Conservation (phyloP, 2,329 filamentous ascomycete species). For the Verticillium nonalfalfae region DNA sequence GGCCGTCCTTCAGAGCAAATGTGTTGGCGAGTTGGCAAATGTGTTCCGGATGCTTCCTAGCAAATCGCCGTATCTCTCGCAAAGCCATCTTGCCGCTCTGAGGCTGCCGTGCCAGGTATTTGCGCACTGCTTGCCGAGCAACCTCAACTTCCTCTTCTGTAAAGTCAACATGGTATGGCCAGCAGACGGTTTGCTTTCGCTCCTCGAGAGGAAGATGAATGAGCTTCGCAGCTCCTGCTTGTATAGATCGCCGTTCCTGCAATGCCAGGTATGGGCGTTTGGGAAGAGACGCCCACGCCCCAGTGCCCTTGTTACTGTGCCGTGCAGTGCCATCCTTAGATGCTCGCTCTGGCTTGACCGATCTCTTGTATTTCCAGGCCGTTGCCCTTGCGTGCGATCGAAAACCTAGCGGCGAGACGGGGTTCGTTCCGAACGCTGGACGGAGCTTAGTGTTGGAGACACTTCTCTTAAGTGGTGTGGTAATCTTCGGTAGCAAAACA, state of each 20-base stretch:
- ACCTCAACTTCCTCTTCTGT: constrained; percentile 26
- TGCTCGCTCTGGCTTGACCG: background rate
- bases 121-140: constrained; percentile 8
- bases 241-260: background rate
- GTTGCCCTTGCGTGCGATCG: background rate
- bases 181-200: background rate
- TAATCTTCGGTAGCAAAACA: background rate
- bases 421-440: background rate
- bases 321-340: background rate
- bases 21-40: constrained; percentile 4
- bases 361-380: background rate
- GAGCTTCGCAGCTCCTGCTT: background rate
- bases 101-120: constrained; percentile 1
- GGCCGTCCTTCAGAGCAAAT: constrained; percentile 9
- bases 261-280: background rate
- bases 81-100: constrained; percentile 2
- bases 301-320: background rate
- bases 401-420: background rate
- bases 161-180: constrained; percentile 40
- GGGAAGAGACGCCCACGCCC: background rate
- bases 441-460: background rate
- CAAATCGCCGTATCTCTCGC: constrained; percentile 12
- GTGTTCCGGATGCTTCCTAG: constrained; percentile 7
- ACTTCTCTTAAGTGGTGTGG: background rate
- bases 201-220: background rate